phyloP scores from a whole-genome alignment of 768 basidiomycete species.

The Boletus insuetus region DNA sequence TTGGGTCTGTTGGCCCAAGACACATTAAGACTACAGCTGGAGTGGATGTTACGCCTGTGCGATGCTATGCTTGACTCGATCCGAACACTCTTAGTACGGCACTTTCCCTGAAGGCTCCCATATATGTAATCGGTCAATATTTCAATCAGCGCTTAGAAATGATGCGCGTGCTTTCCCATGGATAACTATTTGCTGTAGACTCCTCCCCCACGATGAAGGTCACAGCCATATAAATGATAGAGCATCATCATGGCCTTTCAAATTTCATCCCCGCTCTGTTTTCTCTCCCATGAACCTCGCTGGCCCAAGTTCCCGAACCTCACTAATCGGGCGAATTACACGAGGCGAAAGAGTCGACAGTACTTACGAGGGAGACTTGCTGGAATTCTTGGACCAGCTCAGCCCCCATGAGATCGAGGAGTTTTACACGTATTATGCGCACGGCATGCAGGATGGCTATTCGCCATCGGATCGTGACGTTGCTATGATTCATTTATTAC shows the following conservation, averaged over 20 bases:
- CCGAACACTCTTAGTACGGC: too few relatives aligned
- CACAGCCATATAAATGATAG: background rate
- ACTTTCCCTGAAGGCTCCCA: too few relatives aligned
- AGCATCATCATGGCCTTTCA: background rate
- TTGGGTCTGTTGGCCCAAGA: too few relatives aligned
- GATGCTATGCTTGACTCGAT: too few relatives aligned
- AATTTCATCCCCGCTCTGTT: background rate
- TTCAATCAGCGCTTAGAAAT: too few relatives aligned
- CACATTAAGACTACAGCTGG: too few relatives aligned
- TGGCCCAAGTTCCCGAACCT: constrained; percentile 19
- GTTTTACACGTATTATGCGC: constrained; percentile 5
- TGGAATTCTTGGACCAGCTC: constrained; percentile 20
- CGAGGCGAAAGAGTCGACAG: constrained; percentile 9
- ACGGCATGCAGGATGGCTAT: background rate
- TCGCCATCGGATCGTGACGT: constrained; percentile 22
- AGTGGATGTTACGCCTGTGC: too few relatives aligned
- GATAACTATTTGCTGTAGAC: background rate
- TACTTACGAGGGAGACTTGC: constrained; percentile 25
- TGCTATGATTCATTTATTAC: constrained; percentile 23
- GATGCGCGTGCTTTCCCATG: too few relatives aligned
- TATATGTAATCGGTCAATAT: too few relatives aligned
- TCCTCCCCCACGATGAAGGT: background rate
- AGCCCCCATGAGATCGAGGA: constrained; percentile 18
- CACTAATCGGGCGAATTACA: background rate
- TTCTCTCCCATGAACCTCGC: constrained; percentile 20